Percentiles rank a stretch among this genome's conserved stretches.
Conservation (phyloP, 2,329 filamentous ascomycete species). For the Alternaria consortialis region DNA sequence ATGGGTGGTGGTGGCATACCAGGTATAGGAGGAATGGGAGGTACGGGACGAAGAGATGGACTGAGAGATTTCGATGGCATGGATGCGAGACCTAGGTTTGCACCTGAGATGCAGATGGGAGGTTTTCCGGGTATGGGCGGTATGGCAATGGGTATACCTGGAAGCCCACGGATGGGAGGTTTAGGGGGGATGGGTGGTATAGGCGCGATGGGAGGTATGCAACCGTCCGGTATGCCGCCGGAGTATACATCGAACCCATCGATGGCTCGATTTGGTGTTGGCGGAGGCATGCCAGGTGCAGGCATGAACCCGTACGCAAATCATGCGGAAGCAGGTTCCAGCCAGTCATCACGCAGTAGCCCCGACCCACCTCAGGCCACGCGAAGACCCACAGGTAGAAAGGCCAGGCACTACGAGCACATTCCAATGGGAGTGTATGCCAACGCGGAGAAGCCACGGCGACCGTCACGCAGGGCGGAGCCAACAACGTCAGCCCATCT, state of each 20-base stretch:
- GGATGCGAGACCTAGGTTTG: slow-evolving; percentile 10
- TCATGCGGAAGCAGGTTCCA: slow-evolving; percentile 1
- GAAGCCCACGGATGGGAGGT: not conserved
- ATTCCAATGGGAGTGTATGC: slow-evolving; percentile 29
- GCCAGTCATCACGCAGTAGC: slow-evolving; percentile 8
- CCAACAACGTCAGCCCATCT: slow-evolving; percentile 15
- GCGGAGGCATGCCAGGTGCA: not conserved
- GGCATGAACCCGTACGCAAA: slow-evolving; percentile 10
- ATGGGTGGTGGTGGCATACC: slow-evolving; percentile 6
- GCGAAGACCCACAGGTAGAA: not conserved
- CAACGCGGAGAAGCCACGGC: not conserved
- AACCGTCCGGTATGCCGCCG: slow-evolving; percentile 12
- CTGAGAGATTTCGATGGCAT: not conserved
- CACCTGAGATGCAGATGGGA: slow-evolving; percentile 7
- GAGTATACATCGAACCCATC: slow-evolving; percentile 18
- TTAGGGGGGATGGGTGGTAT: slow-evolving; percentile 3
- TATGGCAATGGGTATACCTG: not conserved
- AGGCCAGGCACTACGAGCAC: slow-evolving; percentile 13
- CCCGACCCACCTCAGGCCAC: not conserved
- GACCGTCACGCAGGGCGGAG: slow-evolving; percentile 2
- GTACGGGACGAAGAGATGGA: not conserved
- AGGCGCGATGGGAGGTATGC: slow-evolving; percentile 10
- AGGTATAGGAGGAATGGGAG: not conserved
- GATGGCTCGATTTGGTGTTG: slow-evolving; percentile 1
- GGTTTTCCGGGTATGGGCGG: slow-evolving; percentile 1